Conservation (phyloP, 2,329 filamentous ascomycete species). For the Tolypocladium cylindrosporum region DNA sequence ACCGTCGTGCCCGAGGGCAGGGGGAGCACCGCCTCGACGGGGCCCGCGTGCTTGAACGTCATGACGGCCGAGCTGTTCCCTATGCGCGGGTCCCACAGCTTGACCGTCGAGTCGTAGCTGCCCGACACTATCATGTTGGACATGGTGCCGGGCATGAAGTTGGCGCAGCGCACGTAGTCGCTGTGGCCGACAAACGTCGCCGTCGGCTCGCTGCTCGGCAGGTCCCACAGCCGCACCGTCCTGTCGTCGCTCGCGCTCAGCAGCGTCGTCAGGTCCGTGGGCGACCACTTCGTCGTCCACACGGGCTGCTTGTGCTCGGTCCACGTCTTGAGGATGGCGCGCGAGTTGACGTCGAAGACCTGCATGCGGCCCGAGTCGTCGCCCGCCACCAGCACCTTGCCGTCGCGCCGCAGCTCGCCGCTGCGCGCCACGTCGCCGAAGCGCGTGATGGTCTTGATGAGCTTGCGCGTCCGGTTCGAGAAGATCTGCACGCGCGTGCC, state of each 20-base stretch:
- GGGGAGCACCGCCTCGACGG: conserved; percentile 80
- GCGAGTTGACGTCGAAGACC: conserved; percentile 81
- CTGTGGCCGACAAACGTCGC: conserved; percentile 76
- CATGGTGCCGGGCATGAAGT: conserved; percentile 67
- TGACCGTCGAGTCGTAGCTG: conserved; percentile 89
- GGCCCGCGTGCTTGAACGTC: conserved; percentile 88
- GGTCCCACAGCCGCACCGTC: conserved; percentile 88
- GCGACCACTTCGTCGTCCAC: conserved; percentile 88
- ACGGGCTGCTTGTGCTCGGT: conserved; percentile 88
- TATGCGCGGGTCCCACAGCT: conserved; percentile 82
- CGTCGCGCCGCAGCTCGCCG: conserved; percentile 81
- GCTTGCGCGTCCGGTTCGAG: conserved; percentile 82
- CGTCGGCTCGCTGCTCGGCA: conserved; percentile 68
- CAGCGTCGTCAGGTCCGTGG: conserved; percentile 71
- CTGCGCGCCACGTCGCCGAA: conserved; percentile 88
- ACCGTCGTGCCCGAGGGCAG: conserved; percentile 81
- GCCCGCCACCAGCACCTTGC: conserved; percentile 79
- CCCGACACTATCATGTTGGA: conserved; percentile 78
- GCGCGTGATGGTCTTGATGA: conserved; percentile 86
- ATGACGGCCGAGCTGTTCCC: conserved; percentile 60
- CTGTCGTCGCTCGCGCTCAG: conserved; percentile 89
- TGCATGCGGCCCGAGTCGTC: conserved; percentile 89
- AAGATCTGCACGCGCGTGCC: conserved; percentile 90
- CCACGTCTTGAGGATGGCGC: conserved; percentile 94
- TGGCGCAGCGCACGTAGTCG: conserved; percentile 84